Conservation (phyloP, 768 basidiomycete genomes). For the Hirschioporus abietinus region DNA sequence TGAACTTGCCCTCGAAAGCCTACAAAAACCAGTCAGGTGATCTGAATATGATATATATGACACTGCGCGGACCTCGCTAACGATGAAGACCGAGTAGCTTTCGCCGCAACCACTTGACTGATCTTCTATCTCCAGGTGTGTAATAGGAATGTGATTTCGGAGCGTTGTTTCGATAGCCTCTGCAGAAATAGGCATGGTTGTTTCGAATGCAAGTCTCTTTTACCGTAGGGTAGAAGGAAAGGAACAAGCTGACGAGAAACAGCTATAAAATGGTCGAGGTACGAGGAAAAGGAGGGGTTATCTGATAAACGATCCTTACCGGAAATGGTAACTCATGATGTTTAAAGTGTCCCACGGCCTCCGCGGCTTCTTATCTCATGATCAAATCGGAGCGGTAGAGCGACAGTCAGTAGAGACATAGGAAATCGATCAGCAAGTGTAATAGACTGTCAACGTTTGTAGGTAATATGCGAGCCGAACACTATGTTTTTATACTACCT, state of each 20-base stretch:
- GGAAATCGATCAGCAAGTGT: too few relatives aligned
- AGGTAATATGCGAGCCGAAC: too few relatives aligned
- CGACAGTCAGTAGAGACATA: too few relatives aligned
- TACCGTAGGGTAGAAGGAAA: too few relatives aligned
- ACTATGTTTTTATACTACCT: too few relatives aligned
- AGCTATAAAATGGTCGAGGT: not conserved
- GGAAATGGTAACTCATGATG: not conserved
- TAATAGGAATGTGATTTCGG: constrained; percentile 54
- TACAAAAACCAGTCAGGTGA: constrained; percentile 20
- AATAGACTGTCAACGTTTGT: too few relatives aligned
- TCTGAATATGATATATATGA: not conserved
- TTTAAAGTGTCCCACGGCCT: not conserved
- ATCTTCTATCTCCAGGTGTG: constrained; percentile 70
- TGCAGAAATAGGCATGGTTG: constrained; percentile 54
- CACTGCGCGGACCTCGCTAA: constrained; percentile 60
- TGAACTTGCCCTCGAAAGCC: constrained; percentile 76
- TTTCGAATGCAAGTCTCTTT: not conserved
- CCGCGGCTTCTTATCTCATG: too few relatives aligned
- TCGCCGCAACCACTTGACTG: constrained; percentile 79
- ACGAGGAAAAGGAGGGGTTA: not conserved
- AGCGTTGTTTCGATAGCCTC: constrained; percentile 57
- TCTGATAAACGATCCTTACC: not conserved
- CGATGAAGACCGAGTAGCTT: constrained; percentile 67
- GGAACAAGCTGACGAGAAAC: not conserved
- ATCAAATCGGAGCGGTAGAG: too few relatives aligned